Conservation (phyloP, 805 yeast species). For the Candida lessepsii region DNA sequence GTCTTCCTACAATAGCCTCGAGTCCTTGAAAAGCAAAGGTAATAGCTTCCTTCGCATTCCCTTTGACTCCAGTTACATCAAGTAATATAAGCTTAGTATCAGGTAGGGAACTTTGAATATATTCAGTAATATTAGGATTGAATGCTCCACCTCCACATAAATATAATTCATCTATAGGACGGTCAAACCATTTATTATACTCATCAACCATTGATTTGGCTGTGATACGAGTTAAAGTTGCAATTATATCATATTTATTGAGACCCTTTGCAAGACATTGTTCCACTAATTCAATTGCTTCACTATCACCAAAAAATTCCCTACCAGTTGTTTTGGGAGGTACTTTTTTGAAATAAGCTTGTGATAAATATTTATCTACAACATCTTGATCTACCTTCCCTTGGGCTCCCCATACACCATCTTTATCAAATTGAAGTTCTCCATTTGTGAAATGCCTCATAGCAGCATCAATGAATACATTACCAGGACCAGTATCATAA, state of each 20-base stretch:
- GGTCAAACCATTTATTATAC: slow-evolving; percentile 16
- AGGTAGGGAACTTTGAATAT: slow-evolving; percentile 17
- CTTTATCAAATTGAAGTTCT: slow-evolving; percentile 19
- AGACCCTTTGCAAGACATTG: slow-evolving; percentile 14
- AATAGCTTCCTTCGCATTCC: slow-evolving; percentile 21
- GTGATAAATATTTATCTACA: slow-evolving; percentile 19
- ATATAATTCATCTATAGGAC: slow-evolving; percentile 20
- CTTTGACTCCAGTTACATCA: slow-evolving; percentile 14
- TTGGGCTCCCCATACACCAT: slow-evolving; percentile 21
- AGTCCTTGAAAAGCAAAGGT: slow-evolving; percentile 24
- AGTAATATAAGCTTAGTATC: slow-evolving; percentile 18
- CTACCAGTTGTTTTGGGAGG: slow-evolving; percentile 28
- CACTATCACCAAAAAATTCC: slow-evolving; percentile 23
- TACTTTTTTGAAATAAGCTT: slow-evolving; percentile 17
- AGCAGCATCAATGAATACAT: slow-evolving; percentile 25
- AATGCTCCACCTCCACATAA: slow-evolving; percentile 27
- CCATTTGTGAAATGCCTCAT: slow-evolving; percentile 22
- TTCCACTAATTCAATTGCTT: slow-evolving; percentile 15
- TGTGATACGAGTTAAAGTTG: slow-evolving; percentile 24
- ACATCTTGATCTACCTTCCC: slow-evolving; percentile 20
- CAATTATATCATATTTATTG: slow-evolving; percentile 19
- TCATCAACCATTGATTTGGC: slow-evolving; percentile 22
- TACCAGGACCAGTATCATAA: slow-evolving; percentile 27
- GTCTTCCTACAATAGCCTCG: slow-evolving; percentile 22
- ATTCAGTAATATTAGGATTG: slow-evolving; percentile 20